These are phyloP conservation scores for Rhexocercosporidium sp. DNA, from an alignment of 2,329 filamentous ascomycete species.

Conservation along the genomic window DNA sequence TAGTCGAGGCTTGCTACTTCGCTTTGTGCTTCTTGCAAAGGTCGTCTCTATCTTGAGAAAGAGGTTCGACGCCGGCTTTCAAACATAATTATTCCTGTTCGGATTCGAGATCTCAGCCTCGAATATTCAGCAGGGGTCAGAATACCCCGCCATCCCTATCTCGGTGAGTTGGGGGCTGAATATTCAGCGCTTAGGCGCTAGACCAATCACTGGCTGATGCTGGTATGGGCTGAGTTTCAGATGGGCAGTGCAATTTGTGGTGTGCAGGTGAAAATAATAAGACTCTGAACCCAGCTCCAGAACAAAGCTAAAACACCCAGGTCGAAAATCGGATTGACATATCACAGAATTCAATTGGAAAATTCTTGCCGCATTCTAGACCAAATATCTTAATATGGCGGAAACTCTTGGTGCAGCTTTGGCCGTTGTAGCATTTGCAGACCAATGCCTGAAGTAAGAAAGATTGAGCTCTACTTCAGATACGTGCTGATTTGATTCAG, in stretches of 20 bases:
- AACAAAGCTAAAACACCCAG: too few species aligned
- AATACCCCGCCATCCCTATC: background rate
- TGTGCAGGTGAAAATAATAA: too few species aligned
- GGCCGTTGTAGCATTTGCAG: conserved; percentile 23
- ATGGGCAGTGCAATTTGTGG: background rate
- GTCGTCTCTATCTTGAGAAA: background rate
- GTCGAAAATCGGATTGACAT: too few species aligned
- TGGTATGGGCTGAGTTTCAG: background rate
- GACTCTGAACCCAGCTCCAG: too few species aligned
- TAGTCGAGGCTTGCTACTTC: too few species aligned
- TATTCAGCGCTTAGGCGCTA: background rate
- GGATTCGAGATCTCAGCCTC: background rate
- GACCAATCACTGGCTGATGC: background rate
- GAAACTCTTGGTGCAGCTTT: conserved; percentile 18
- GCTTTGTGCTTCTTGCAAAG: too few species aligned
- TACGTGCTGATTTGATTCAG: conserved; percentile 12
- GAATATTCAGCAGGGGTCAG: background rate
- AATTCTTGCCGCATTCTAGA: too few species aligned
- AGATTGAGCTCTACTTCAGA: too few species aligned
- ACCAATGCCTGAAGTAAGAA: conserved; percentile 27
- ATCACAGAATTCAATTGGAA: too few species aligned
- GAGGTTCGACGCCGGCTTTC: background rate
- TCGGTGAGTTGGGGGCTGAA: conserved; percentile 4
- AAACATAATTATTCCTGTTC: too few species aligned
- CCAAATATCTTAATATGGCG: background rate